Evolutionary conservation across 805 yeast genomes (phyloP), one percentile per base, ranked within the genome.

Genomic region (Peterozyma toletana): DNA sequence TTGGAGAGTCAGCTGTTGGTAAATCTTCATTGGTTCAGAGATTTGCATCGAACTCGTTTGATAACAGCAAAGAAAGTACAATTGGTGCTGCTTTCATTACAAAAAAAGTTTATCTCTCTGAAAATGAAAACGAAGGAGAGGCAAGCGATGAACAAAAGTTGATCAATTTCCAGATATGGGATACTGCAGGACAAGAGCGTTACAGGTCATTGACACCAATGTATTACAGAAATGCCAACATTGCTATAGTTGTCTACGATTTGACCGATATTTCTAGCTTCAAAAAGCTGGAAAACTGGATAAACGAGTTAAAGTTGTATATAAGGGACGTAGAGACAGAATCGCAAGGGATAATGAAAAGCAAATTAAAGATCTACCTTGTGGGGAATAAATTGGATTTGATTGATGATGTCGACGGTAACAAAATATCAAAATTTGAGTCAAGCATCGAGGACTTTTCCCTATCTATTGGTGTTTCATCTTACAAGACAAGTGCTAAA

Each of bases 31-130:
- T 91, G 9, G 89, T 88, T 1, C 85, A 85, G 51, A 68, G 97
- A 42, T 88, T 90, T 54, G 90, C 77, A 36, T 68, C 67, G 49
- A 75, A 80, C 53, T 64, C 78, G 0, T 93, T 91, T 59, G 93
- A 87, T 51, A 82, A 78, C 30, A 77, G 78, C 51, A 77, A 91
- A 47, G 87, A 95, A 52, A 86, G 95, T 37, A 93, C 99, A 2
- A 93, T 93, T 44, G 99, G 99, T n/a, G 99, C 99, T 3, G 99
- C 98, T 0, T 93, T 91, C 62, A 74, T 93, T 35, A 87, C 97
- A 14, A 95, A 89, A 59, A 80, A 84, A 10, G 69, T 85, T 11
- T 68, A 68, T 10, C 50, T 78, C 35, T 46, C 55, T 27, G 51
- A 52, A 10, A 48, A 45, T 13, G 58, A 54, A 9, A 51, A 50